A percentile compares a stretch with the other conserved stretches of the same genome.
Conservation (phyloP, 192 early-diverging fungal genomes). For the Backusella tuberculispora region DNA sequence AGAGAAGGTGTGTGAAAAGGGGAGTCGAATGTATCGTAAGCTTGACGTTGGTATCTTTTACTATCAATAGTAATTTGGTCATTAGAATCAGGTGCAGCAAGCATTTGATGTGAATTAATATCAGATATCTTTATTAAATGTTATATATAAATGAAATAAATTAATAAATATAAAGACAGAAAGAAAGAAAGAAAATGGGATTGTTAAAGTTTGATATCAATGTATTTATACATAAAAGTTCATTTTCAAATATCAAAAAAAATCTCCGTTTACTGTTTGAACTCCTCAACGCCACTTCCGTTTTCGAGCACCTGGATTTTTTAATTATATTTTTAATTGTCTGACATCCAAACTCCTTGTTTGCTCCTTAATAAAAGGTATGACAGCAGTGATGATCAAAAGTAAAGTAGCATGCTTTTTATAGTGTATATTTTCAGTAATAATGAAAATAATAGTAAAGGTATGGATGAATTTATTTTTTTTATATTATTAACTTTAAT, state of each 20-base stretch:
- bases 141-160: background rate
- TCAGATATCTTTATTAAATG: background rate
- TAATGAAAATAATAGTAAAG: too few species aligned
- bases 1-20: conserved; percentile 10
- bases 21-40: background rate
- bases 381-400: background rate
- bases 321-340: conserved; percentile 6
- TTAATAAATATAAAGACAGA: background rate
- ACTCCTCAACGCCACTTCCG: conserved; percentile 9
- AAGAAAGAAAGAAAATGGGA: background rate
- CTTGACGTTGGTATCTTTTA: background rate
- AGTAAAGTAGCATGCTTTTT: background rate
- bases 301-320: conserved; percentile 12
- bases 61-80: background rate
- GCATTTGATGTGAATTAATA: background rate
- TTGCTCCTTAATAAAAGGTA: conserved; percentile 5
- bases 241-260: background rate
- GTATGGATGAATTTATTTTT: too few species aligned
- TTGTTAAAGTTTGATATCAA: background rate
- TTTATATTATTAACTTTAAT: background rate
- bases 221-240: background rate
- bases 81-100: background rate
- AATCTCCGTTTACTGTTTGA: conserved; percentile 3
- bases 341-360: conserved; percentile 8
- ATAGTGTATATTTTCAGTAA: too few species aligned